Evolutionary conservation across 1,284 basidiomycete species (phyloP), one percentile per base, ranked within the genome.

Genomic region (Trichosporon faecale): DNA sequence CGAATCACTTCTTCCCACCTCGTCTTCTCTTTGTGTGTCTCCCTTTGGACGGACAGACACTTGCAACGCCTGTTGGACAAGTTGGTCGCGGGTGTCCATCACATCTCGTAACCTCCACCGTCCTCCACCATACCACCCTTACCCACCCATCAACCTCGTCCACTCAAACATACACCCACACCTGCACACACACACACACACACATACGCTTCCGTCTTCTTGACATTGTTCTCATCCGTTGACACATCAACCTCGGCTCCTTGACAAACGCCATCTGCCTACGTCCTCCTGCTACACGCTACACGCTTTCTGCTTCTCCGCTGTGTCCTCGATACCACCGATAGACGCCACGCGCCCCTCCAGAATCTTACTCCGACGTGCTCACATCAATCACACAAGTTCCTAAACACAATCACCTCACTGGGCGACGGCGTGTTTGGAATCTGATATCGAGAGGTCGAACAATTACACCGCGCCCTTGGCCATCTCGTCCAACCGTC

Each of bases 161-260:
- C 21, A 23, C 46, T 21, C 46, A 52, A 4, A 18, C 57, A 21
- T 18, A 16, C 57, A 9, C 18, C 11, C 18, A n/a, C 18, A 29
- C 55, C 55, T 31, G 1, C 55, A 23, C 25, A 11, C 8, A 5
- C 57, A 61, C 23, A 33, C 57, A 18, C 55, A 60, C 7, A 61
- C 29, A 61, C 57, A 61, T 29, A 33, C 27, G 8, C 57, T n/a
- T 31, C 18, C 57, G 18, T 61, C 57, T 33, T 33, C 27, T n/a
- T 61, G 57, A 14, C 57, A 61, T 61, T 61, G 57, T 61, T 61
- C 57, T n/a, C 29, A 11, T 21, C 29, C 57, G 23, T 61, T 61
- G 57, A 61, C 57, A 61, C 57, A 25, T 61, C 27, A 61, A 33
- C 57, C 57, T 61, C 27, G 57, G 57, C 29, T 61, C 29, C 57